These are phyloP conservation scores for Iberis pinnata DNA, from an alignment of 345 rosid species.

Conservation along the genomic window DNA sequence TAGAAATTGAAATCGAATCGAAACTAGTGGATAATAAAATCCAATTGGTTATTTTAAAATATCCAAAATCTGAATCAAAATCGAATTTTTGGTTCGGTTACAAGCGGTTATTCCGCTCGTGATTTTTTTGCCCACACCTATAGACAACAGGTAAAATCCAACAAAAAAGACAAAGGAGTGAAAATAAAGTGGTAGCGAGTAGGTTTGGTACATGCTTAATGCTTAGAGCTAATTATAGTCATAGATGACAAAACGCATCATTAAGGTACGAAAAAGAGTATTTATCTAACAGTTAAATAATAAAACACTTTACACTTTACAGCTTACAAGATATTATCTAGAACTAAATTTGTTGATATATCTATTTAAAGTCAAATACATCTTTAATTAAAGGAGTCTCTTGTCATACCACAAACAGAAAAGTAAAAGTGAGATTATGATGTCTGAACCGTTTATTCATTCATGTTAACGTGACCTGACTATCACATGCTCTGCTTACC, in stretches of 20 bases:
- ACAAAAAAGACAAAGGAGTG: not conserved
- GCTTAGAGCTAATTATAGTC: conserved; percentile 25
- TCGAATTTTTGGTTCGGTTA: no score
- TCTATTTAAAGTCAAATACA: conserved; percentile 21
- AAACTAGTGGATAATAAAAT: no score
- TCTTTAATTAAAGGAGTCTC: conserved; percentile 12
- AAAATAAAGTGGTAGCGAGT: conserved; percentile 3
- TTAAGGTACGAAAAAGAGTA: not conserved
- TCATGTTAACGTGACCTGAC: conserved; percentile 24
- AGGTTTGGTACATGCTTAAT: conserved; percentile 23
- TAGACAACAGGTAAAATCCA: conserved; percentile 11
- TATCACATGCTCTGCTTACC: conserved; percentile 30
- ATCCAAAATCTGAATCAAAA: no score
- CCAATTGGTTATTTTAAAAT: no score
- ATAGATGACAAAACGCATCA: conserved; percentile 15
- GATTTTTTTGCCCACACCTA: no score
- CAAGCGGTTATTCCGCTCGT: no score
- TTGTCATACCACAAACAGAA: conserved; percentile 26
- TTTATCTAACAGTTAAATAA: conserved; percentile 16
- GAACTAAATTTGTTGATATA: conserved; percentile 14
- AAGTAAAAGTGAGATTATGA: conserved; percentile 32
- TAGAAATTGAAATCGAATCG: no score
- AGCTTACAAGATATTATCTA: conserved; percentile 8
- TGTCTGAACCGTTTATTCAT: conserved; percentile 27
- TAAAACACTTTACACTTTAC: conserved; percentile 17